Conservation (phyloP, 2,329 filamentous ascomycete species). For the Colletotrichum euphorbiae region DNA sequence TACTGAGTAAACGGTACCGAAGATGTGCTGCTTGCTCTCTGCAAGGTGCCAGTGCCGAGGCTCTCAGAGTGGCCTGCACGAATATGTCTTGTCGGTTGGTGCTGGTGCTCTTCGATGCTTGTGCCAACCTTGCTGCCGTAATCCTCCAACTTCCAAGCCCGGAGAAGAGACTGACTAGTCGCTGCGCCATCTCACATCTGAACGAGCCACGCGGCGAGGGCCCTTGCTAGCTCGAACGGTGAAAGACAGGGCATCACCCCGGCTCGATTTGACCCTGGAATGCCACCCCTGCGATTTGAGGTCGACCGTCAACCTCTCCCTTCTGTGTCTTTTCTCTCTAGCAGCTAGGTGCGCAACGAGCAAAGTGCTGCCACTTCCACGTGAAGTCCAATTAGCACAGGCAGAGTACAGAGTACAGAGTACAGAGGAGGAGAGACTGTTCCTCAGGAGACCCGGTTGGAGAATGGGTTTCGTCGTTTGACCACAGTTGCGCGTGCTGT, state of each 20-base stretch:
- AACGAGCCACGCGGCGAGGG: not conserved
- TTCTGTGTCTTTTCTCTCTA: not conserved
- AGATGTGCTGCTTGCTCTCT: not conserved
- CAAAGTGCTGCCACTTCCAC: not conserved
- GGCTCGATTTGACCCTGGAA: constrained; percentile 17
- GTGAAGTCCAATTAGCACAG: not conserved
- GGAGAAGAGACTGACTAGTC: not conserved
- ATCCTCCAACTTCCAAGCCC: constrained; percentile 5
- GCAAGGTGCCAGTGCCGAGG: constrained; percentile 19
- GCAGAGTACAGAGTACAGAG: too few species aligned
- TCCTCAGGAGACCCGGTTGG: too few species aligned
- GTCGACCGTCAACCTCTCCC: not conserved
- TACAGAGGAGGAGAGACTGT: too few species aligned
- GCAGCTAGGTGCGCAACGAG: not conserved
- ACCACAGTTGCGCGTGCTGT: not conserved
- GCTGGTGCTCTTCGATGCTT: constrained; percentile 16
- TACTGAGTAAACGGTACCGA: not conserved
- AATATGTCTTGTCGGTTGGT: constrained; percentile 2
- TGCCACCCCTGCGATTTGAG: constrained; percentile 23
- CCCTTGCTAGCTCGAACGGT: constrained; percentile 34
- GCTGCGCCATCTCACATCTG: not conserved
- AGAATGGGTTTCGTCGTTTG: not conserved
- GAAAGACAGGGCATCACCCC: constrained; percentile 24
- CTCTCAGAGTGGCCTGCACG: not conserved
- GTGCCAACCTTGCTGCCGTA: constrained; percentile 21